phyloP scores from a whole-genome alignment of 306 rosid genomes.

The Spatholobus suberectus region DNA sequence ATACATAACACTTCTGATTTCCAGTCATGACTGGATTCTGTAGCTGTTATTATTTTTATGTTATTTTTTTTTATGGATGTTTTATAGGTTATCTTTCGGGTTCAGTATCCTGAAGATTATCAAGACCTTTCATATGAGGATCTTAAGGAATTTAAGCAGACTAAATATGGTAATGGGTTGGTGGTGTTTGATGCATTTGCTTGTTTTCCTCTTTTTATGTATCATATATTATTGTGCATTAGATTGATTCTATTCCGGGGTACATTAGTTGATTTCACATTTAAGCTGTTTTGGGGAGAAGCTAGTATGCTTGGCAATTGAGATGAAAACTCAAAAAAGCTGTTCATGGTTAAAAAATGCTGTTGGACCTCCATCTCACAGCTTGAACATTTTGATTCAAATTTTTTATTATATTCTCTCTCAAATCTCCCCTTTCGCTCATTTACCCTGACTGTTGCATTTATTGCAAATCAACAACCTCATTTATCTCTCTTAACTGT shows the following conservation, averaged over 20 bases:
- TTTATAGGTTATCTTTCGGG: conserved; percentile 90
- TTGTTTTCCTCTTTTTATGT: conserved; percentile 4
- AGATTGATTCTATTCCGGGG: neutral
- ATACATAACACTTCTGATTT: neutral
- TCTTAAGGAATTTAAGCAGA: conserved; percentile 95
- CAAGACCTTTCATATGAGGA: conserved; percentile 93
- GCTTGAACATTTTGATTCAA: neutral
- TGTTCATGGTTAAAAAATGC: neutral
- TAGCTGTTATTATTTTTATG: conserved; percentile 19
- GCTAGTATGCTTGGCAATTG: neutral
- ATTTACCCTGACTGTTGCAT: neutral
- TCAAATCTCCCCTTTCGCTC: neutral
- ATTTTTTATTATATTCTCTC: neutral
- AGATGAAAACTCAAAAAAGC: neutral
- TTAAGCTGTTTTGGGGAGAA: neutral
- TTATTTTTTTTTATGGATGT: conserved; percentile 37
- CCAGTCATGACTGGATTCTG: neutral
- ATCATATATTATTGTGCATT: neutral
- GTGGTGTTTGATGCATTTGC: conserved; percentile 38
- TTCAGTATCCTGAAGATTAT: conserved; percentile 96
- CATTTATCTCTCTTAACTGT: neutral
- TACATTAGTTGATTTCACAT: conserved; percentile 4
- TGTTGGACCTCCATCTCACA: neutral
- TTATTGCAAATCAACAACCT: neutral
- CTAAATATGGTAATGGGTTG: conserved; percentile 88